phyloP scores from a whole-genome alignment of 208 protist species.

The Kentomonas sorsogonicus region DNA sequence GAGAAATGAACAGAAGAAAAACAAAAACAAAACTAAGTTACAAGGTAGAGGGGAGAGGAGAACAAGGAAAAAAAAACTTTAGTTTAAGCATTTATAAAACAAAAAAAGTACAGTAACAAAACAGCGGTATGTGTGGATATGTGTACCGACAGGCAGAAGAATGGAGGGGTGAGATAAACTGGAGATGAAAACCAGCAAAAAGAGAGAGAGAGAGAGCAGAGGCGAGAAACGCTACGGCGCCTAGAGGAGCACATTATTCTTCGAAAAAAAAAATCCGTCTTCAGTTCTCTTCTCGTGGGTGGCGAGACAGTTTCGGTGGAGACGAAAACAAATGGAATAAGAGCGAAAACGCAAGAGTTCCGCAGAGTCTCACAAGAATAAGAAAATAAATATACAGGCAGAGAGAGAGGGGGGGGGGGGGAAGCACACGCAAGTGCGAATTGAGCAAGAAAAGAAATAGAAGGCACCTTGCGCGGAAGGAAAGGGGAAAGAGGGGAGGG shows the following conservation, averaged over 20 bases:
- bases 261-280: background rate
- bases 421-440: background rate
- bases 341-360: constrained; percentile 11
- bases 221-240: background rate
- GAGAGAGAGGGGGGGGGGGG: constrained; percentile 8
- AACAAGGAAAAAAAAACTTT: background rate
- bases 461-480: background rate
- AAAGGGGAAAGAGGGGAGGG: background rate
- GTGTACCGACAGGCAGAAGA: background rate
- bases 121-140: background rate
- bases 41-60: background rate
- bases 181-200: constrained; percentile 8
- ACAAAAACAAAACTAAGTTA: constrained; percentile 4
- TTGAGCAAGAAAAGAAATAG: background rate
- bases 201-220: constrained; percentile 14
- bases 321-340: constrained; percentile 6
- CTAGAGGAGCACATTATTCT: too few species aligned
- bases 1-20: background rate
- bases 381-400: too few species aligned
- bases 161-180: background rate
- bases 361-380: constrained; percentile 10
- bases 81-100: background rate
- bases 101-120: constrained; percentile 11
- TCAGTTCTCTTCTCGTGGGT: too few species aligned
- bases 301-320: background rate